Percentiles rank a stretch among this genome's conserved stretches.
phyloP scores from a whole-genome alignment of 306 rosid species.

The Pachyrhizus erosus region DNA sequence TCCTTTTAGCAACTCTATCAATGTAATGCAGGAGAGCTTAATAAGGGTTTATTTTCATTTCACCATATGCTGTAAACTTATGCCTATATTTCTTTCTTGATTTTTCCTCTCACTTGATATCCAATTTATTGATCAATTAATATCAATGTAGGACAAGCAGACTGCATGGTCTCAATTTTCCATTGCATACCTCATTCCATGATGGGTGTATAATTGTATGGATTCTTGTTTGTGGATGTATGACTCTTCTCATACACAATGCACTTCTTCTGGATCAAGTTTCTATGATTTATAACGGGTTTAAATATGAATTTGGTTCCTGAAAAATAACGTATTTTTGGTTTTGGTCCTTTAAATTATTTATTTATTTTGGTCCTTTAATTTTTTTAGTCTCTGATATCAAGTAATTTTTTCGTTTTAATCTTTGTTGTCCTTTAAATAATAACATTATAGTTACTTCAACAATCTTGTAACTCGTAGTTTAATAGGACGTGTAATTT shows the following conservation, averaged over 20 bases:
- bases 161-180: slow-evolving; percentile 20
- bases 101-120: background rate
- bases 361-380: no score
- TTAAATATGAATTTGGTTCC: no score
- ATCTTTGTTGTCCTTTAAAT: no score
- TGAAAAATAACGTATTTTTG: no score
- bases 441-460: no score
- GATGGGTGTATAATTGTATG: slow-evolving; percentile 27
- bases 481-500: no score
- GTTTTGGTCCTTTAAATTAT: no score
- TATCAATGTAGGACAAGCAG: slow-evolving; percentile 31
- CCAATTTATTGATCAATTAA: slow-evolving; percentile 17
- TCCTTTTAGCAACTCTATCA: slow-evolving; percentile 29
- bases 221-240: slow-evolving; percentile 20
- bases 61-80: background rate
- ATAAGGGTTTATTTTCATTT: background rate
- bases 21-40: slow-evolving; percentile 13
- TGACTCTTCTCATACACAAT: background rate
- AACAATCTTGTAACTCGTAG: no score
- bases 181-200: slow-evolving; percentile 15
- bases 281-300: slow-evolving; percentile 25
- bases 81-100: background rate
- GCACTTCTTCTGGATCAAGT: slow-evolving; percentile 22
- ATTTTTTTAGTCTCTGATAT: no score
- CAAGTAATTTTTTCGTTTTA: no score